Percentiles rank a stretch among this genome's conserved stretches.
Evolutionary conservation across 1,284 basidiomycete genomes (phyloP).

Genomic region (Fomes fomentarius): DNA sequence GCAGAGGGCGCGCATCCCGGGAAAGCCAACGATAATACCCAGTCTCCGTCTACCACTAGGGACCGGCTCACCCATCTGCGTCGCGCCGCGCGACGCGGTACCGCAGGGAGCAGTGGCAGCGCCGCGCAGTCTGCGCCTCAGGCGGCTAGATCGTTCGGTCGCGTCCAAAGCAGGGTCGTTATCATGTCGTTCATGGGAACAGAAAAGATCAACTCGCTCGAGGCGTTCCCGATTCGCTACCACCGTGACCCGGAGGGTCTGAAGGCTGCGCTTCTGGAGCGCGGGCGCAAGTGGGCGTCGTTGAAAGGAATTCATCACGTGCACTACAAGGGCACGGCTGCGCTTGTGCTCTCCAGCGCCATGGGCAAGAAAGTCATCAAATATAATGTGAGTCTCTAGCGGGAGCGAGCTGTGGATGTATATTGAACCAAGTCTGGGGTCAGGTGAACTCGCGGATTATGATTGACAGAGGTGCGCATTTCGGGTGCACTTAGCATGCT

Average conservation of each 20-base stretch:
- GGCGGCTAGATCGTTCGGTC: constrained; percentile 33
- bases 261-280: constrained; percentile 39
- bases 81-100: constrained; percentile 6
- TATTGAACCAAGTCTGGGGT: no score
- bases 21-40: constrained; percentile 38
- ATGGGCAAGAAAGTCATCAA: constrained; percentile 38
- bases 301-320: constrained; percentile 57
- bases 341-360: constrained; percentile 12
- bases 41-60: no score
- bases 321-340: constrained; percentile 54
- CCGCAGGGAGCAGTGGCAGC: neutral
- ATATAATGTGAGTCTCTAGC: constrained; percentile 52
- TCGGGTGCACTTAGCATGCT: constrained; percentile 22
- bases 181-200: constrained; percentile 49
- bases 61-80: neutral
- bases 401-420: no score
- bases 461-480: constrained; percentile 52
- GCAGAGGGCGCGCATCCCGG: no score
- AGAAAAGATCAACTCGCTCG: constrained; percentile 49
- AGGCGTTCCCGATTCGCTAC: constrained; percentile 54
- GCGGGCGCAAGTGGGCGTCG: constrained; percentile 57
- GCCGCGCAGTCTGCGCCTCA: neutral
- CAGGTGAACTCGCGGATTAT: constrained; percentile 48
- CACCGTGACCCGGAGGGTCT: constrained; percentile 44
- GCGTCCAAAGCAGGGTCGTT: constrained; percentile 42